These are phyloP conservation scores for Camptophora hylomeconis DNA, from an alignment of 2,329 filamentous ascomycete genomes.

Conservation along the genomic window DNA sequence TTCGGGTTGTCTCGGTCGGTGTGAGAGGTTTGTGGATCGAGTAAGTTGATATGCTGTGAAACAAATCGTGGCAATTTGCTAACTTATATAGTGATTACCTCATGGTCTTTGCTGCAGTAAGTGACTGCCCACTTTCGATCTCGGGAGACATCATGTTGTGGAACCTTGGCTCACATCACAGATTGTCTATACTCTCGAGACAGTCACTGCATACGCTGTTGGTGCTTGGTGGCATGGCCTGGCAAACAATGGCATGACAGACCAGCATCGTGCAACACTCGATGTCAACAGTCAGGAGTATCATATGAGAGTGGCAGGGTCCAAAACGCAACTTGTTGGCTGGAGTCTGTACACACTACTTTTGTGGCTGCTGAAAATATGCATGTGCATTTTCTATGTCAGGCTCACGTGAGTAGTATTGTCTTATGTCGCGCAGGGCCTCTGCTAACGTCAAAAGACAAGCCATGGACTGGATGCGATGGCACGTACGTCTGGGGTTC, in stretches of 20 bases:
- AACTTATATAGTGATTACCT: constrained; percentile 36
- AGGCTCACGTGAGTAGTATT: constrained; percentile 40
- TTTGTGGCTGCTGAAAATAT: constrained; percentile 41
- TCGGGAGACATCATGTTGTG: background rate
- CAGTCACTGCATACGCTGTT: constrained; percentile 36
- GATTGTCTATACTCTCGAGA: constrained; percentile 40
- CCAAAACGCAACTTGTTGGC: constrained; percentile 39
- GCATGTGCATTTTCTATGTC: constrained; percentile 44
- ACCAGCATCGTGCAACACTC: constrained; percentile 34
- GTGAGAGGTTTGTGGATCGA: constrained; percentile 29
- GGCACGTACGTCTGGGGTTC: constrained; percentile 39
- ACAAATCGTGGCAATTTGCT: background rate
- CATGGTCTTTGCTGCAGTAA: constrained; percentile 41
- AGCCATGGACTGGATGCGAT: constrained; percentile 28
- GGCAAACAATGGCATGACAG: constrained; percentile 46
- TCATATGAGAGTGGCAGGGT: constrained; percentile 37
- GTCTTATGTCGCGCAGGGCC: background rate
- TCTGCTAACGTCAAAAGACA: constrained; percentile 24
- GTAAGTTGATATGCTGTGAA: constrained; percentile 1
- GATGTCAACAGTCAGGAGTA: constrained; percentile 34
- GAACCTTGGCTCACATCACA: constrained; percentile 15
- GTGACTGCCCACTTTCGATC: constrained; percentile 18
- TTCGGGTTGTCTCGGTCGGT: constrained; percentile 30
- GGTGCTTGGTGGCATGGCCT: constrained; percentile 37
- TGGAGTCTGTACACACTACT: constrained; percentile 42